Conservation (phyloP, 176 grass and related monocot species). For the Lolium multiflorum region DNA sequence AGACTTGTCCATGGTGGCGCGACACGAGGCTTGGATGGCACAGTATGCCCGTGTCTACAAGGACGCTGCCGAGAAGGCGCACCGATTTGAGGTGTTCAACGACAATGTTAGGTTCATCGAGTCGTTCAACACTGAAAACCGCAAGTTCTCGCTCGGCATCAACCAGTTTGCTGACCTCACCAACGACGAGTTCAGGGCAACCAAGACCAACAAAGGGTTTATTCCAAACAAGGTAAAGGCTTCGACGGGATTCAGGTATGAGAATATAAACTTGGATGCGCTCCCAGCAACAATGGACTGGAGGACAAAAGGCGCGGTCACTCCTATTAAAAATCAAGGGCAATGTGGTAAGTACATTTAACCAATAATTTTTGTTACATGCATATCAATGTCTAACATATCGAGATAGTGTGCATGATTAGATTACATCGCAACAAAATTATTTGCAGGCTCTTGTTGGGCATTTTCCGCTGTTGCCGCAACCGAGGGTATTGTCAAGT, state of each 20-base stretch:
- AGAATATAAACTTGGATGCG: background rate
- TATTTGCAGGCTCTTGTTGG: background rate
- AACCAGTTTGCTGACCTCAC: slow-evolving; percentile 20
- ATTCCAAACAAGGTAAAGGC: background rate
- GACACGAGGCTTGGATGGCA: slow-evolving; percentile 14
- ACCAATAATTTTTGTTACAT: background rate
- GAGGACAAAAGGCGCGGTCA: slow-evolving; percentile 1
- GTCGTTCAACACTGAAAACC: background rate
- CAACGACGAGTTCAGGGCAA: background rate
- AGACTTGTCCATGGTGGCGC: background rate
- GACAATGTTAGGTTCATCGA: slow-evolving; percentile 9
- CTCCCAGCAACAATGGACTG: background rate
- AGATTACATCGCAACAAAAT: background rate
- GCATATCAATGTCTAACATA: background rate
- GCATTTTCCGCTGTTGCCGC: slow-evolving; percentile 26
- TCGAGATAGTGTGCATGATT: background rate
- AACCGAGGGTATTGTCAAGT: background rate
- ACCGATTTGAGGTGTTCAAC: background rate
- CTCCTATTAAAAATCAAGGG: slow-evolving; percentile 29
- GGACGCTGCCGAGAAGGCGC: background rate
- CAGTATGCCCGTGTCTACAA: slow-evolving; percentile 9
- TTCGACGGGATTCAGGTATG: background rate
- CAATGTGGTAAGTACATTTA: background rate
- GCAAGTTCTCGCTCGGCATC: background rate
- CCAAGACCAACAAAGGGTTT: background rate